Evolutionary conservation across 768 basidiomycete genomes (phyloP).

Genomic region (Piloderma croceum): DNA sequence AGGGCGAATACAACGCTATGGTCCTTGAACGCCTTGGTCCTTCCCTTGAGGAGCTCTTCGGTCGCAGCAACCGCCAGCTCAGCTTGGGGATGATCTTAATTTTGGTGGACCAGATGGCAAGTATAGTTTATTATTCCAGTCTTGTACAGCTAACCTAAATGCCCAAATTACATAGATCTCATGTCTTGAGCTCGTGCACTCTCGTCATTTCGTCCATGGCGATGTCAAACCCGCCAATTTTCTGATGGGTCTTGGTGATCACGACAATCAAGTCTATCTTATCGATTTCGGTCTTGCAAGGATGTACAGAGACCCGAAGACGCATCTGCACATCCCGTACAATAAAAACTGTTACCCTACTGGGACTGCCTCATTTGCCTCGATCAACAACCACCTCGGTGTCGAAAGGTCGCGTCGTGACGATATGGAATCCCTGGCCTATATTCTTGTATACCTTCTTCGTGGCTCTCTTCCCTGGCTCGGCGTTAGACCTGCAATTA

Average conservation of each 20-base stretch:
- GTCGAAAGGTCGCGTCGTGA: slow-evolving; percentile 49
- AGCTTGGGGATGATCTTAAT: slow-evolving; percentile 90
- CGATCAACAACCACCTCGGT: slow-evolving; percentile 70
- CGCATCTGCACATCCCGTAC: slow-evolving; percentile 65
- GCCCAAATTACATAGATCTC: slow-evolving; percentile 55
- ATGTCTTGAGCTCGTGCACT: slow-evolving; percentile 91
- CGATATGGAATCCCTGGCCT: slow-evolving; percentile 34
- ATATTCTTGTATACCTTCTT: slow-evolving; percentile 28
- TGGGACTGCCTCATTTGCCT: slow-evolving; percentile 71
- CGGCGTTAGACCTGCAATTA: background rate
- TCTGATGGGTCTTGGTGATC: slow-evolving; percentile 82
- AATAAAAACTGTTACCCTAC: slow-evolving; percentile 74
- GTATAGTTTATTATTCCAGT: slow-evolving; percentile 22
- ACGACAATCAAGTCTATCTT: slow-evolving; percentile 77
- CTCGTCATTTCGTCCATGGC: slow-evolving; percentile 89
- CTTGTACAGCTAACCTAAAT: too few species aligned
- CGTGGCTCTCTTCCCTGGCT: slow-evolving; percentile 30
- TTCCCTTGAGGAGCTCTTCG: slow-evolving; percentile 80
- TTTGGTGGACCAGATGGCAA: slow-evolving; percentile 89
- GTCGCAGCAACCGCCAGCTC: slow-evolving; percentile 87
- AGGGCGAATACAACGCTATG: slow-evolving; percentile 96
- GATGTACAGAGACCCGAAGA: slow-evolving; percentile 63
- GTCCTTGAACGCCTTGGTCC: slow-evolving; percentile 96
- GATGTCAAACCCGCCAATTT: slow-evolving; percentile 99
- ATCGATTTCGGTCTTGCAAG: slow-evolving; percentile 86